Conservation (phyloP, 164 flowering plant genomes). For the Berberis thunbergii region DNA sequence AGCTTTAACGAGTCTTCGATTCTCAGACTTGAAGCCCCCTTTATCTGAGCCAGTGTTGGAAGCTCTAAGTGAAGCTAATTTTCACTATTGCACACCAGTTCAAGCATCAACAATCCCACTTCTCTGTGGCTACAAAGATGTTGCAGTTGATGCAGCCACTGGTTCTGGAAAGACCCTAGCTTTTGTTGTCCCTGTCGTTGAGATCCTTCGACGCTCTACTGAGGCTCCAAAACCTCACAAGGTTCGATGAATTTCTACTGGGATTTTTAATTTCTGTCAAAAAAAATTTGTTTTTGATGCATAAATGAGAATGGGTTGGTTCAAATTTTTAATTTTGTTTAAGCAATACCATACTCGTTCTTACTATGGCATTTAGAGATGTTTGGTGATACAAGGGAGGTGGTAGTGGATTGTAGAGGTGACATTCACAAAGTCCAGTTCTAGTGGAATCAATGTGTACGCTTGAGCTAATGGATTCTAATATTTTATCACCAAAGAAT, state of each 20-base stretch:
- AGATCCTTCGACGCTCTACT: slow-evolving; percentile 61
- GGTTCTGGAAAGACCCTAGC: slow-evolving; percentile 97
- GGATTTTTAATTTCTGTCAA: not conserved
- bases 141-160: slow-evolving; percentile 92
- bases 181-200: slow-evolving; percentile 75
- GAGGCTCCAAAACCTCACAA: slow-evolving; percentile 59
- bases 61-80: slow-evolving; percentile 43
- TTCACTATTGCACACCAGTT: slow-evolving; percentile 85
- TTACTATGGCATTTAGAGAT: too few relatives aligned
- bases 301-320: not conserved
- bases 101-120: slow-evolving; percentile 88
- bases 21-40: slow-evolving; percentile 72
- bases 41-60: slow-evolving; percentile 60
- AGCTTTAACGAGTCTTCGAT: slow-evolving; percentile 58
- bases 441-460: too few relatives aligned
- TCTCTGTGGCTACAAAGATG: slow-evolving; percentile 78
- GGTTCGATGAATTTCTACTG: slow-evolving; percentile 21
- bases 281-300: not conserved
- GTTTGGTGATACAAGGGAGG: too few relatives aligned
- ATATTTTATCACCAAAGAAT: too few relatives aligned
- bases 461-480: too few relatives aligned
- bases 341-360: too few relatives aligned
- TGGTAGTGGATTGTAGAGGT: too few relatives aligned
- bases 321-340: too few relatives aligned
- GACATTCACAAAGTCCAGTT: too few relatives aligned